These are phyloP conservation scores for Lycium ferocissimum DNA, from an alignment of 257 asterid genomes.

Conservation along the genomic window DNA sequence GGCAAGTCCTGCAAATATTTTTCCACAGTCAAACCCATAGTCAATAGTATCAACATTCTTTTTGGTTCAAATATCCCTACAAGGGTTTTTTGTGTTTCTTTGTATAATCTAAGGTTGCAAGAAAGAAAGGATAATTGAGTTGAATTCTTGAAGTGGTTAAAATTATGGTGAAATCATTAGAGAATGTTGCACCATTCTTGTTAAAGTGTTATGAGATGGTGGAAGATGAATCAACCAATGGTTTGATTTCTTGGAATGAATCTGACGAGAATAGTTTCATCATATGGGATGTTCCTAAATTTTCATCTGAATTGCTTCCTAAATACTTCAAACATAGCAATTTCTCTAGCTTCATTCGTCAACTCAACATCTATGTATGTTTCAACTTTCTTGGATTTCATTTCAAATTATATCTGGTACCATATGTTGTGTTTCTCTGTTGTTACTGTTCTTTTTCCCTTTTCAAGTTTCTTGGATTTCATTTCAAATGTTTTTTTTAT, in stretches of 20 bases:
- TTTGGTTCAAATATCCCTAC: not conserved
- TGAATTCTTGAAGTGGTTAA: not conserved
- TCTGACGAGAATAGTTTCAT: constrained; percentile 64
- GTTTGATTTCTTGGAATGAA: constrained; percentile 79
- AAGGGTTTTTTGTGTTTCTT: not conserved
- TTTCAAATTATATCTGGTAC: not conserved
- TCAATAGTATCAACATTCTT: not conserved
- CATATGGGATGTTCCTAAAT: constrained; percentile 72
- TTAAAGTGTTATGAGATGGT: constrained; percentile 91
- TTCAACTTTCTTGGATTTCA: not conserved
- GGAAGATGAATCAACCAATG: constrained; percentile 75
- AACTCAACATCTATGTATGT: constrained; percentile 91
- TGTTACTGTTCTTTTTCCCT: too few relatives aligned
- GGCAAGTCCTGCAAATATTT: too few relatives aligned
- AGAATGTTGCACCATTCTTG: constrained; percentile 88
- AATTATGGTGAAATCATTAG: constrained; percentile 82
- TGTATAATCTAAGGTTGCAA: not conserved
- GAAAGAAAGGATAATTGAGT: not conserved
- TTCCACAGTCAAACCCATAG: too few relatives aligned
- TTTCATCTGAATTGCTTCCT: constrained; percentile 71
- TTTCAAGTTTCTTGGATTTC: too few relatives aligned
- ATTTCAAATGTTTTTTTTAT: too few relatives aligned
- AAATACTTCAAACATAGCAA: constrained; percentile 95
- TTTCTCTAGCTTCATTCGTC: constrained; percentile 91
- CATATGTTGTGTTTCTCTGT: too few relatives aligned